Evolutionary conservation across 1,139 yeast species (phyloP).

Genomic region (Blastobotrys indianensis): DNA sequence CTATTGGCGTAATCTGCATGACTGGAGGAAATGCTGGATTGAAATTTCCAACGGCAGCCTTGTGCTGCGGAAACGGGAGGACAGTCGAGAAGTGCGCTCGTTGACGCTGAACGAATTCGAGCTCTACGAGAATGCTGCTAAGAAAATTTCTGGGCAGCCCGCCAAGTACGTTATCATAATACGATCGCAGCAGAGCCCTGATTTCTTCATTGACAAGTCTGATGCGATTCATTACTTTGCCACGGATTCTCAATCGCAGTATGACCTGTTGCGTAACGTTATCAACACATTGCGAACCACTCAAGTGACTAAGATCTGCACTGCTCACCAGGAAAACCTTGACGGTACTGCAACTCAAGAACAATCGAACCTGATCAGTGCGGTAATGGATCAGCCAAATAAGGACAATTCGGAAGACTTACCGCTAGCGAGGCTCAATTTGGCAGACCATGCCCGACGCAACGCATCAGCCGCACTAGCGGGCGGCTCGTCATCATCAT

Average conservation of each 20-base stretch:
- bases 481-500: too few relatives aligned
- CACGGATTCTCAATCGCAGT: constrained; percentile 25
- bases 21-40: constrained; percentile 19
- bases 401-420: too few relatives aligned
- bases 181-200: constrained; percentile 26
- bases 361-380: too few relatives aligned
- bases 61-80: constrained; percentile 11
- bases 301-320: constrained; percentile 14
- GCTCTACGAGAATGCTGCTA: constrained; percentile 20
- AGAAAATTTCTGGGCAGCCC: constrained; percentile 17
- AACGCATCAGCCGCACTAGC: too few relatives aligned
- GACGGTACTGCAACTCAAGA: too few relatives aligned
- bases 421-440: too few relatives aligned
- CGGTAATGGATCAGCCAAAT: too few relatives aligned
- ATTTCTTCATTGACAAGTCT: constrained; percentile 20
- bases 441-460: too few relatives aligned
- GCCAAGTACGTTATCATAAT: constrained; percentile 24
- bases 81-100: constrained; percentile 11
- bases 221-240: constrained; percentile 26
- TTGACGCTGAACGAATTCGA: constrained; percentile 22
- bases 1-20: constrained; percentile 14
- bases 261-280: constrained; percentile 27
- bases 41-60: constrained; percentile 13
- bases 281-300: constrained; percentile 28
- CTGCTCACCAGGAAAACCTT: not conserved